Percentiles rank a stretch among this genome's conserved stretches.
These are phyloP conservation scores for Flaveria ramosissima DNA, from an alignment of 129 eudicot genomes.

Conservation along the genomic window DNA sequence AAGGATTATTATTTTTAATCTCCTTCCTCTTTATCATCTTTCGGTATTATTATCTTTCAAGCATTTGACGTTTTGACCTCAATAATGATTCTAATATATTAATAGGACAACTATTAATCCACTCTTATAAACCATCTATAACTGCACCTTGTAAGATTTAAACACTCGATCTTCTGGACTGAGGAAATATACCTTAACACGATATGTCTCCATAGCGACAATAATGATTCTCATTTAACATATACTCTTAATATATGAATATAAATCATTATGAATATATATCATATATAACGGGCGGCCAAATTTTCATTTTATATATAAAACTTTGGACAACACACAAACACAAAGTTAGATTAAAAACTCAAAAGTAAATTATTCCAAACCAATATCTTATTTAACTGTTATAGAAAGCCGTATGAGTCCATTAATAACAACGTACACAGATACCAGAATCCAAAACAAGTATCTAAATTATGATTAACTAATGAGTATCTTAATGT, in stretches of 20 bases:
- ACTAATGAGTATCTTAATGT: constrained; percentile 8
- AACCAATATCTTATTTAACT: neutral
- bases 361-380: neutral
- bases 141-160: no score
- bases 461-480: constrained; percentile 11
- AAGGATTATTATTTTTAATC: neutral
- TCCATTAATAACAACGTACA: constrained; percentile 8
- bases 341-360: neutral
- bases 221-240: no score
- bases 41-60: neutral
- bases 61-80: neutral
- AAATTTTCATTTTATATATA: neutral
- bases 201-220: no score
- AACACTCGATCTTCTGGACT: no score
- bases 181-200: no score
- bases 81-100: neutral
- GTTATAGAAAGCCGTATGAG: constrained; percentile 14
- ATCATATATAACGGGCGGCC: neutral
- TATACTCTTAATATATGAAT: no score
- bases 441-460: constrained; percentile 18
- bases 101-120: no score
- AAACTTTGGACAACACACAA: constrained; percentile 1
- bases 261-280: neutral
- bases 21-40: neutral
- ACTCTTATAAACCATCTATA: no score